Base-by-base conservation (phyloP, 2,329 filamentous ascomycete species). In the Colletotrichum horii region DNA sequence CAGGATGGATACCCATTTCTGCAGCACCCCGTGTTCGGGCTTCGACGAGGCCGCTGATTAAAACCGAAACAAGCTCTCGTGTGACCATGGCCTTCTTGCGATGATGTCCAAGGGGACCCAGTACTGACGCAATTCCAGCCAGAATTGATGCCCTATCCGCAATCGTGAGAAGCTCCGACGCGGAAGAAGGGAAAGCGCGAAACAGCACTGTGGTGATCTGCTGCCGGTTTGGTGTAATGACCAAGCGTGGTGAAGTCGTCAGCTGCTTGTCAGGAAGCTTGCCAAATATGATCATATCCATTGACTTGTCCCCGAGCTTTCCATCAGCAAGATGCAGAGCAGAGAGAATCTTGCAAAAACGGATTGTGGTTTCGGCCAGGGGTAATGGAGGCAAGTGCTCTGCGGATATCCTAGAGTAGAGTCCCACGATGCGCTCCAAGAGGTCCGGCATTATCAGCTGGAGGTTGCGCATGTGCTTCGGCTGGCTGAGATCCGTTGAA, bases 1-100 rank as follows among this genome's bases (percentile, higher is more conserved):
- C 96, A 55, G 97, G 97, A 84, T 98, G 96, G 43, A 99, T 95
- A 5, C 96, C 97, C 80, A 97, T 95, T 82, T 98, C 97, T n/a
- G 97, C 96, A 55, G 97, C 97, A 36, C 96, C 96, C 64, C 96
- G 91, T 62, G 97, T 98, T 52, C 97, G 91, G 19, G 97, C 97
- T 84, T 98, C 95, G 6, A 98, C 93, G 11, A 99, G 89, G 4
- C 95, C 96, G 38, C 93, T 93, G 68, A 97, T 95, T 55, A 98
- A 88, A 19, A 96, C 93, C 5, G 93, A 93, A 11, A 99, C 90
- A 66, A 98, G 89, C 81, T 98, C 96, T 79, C 95, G 93, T 80
- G 98, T 90, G 1, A 98, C 92, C 85, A 98, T 94, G 6, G 95
- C 96, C 84, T 97, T 98, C 85, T 98, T 98, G 73, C 97, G 91